Conservation (phyloP, 208 protist genomes). For the Jaenimonas drosophilae region DNA sequence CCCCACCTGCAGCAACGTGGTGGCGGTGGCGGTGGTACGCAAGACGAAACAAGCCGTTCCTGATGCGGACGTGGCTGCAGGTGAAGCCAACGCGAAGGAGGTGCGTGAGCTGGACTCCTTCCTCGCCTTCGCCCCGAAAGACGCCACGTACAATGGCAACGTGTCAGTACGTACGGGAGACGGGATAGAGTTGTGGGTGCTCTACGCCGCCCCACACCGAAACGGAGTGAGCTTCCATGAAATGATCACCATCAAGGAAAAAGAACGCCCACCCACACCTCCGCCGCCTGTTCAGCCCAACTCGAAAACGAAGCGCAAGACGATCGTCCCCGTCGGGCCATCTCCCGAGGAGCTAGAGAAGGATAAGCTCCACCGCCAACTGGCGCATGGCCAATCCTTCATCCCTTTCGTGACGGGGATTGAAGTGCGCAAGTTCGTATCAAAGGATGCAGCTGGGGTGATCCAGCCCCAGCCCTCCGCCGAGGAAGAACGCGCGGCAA, state of each 20-base stretch:
- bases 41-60: neutral
- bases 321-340: neutral
- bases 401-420: constrained; percentile 59
- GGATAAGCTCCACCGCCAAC: constrained; percentile 3
- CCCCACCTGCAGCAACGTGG: constrained; percentile 76
- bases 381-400: constrained; percentile 31
- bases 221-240: constrained; percentile 54
- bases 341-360: constrained; percentile 10
- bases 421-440: constrained; percentile 41
- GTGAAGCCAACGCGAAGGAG: neutral
- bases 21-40: constrained; percentile 49
- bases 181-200: constrained; percentile 66
- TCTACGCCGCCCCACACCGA: constrained; percentile 67
- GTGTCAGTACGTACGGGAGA: constrained; percentile 25
- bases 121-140: constrained; percentile 27
- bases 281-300: neutral
- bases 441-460: constrained; percentile 12
- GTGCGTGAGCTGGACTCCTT: constrained; percentile 34
- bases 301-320: constrained; percentile 10
- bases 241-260: constrained; percentile 7
- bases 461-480: constrained; percentile 53
- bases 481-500: constrained; percentile 36
- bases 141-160: constrained; percentile 31
- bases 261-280: constrained; percentile 1
- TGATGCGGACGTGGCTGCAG: neutral